Evolutionary conservation across 176 grass and related monocot genomes (phyloP), one percentile per base, ranked within the genome.

Genomic region (Cenchrus purpureus): DNA sequence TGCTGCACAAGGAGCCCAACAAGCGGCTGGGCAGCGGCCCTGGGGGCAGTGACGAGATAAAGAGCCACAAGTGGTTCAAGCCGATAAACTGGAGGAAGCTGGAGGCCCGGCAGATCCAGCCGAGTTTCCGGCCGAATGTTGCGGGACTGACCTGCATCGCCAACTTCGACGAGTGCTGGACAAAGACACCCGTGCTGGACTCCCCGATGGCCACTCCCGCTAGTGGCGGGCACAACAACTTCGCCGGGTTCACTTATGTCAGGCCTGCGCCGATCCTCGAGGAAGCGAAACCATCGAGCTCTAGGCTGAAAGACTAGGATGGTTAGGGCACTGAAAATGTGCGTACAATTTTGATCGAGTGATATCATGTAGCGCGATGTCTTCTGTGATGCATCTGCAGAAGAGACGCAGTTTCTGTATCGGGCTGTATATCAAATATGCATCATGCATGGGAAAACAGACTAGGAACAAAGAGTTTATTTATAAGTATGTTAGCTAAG

Each of bases 31-130:
- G 97, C 48, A 86, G 82, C 7, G 84, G 97, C 12, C 81, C 81
- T 0, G 44, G 64, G 0, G 93, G 89, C 32, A 89, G 93, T 22
- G 81, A 90, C 0, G 93, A 95, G 88, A 95, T 98, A 83, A 95
- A 95, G 85, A 98, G 76, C 79, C 96, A 95, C 68, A 98, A 92
- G 25, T 98, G 93, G 96, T 95, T 98, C 87, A 98, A 95, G 79
- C 50, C 89, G 15, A 94, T 95, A 49, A 93, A 98, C 48, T 98
- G 96, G 96, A 90, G 72, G 68, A 98, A 94, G 77, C 83, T 98
- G 68, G 96, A 98, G 1, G 80, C 73, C 28, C 82, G 96, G 55
- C 79, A 94, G 68, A 95, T 98, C 79, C 89, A 81, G 78, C 97
- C 97, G 17, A 98, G 93, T 77, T 98, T 98, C 82, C 80, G 91